Conservation (phyloP, 129 eudicot genomes). For the Mikania micrantha region DNA sequence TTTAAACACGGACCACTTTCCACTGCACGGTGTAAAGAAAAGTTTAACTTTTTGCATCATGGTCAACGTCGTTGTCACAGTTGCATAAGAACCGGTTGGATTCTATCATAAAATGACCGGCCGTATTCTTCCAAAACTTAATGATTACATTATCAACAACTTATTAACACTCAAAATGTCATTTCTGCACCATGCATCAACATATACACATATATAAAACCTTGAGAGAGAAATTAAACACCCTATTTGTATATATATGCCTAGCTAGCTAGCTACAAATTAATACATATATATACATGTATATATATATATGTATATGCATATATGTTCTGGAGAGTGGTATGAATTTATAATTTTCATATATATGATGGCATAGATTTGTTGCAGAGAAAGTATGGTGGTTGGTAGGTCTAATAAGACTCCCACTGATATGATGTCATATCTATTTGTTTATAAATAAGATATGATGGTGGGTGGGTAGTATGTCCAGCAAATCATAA, state of each 20-base stretch:
- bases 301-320: background rate
- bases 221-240: slow-evolving; percentile 9
- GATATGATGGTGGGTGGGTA: slow-evolving; percentile 17
- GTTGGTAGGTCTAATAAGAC: background rate
- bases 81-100: slow-evolving; percentile 5
- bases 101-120: slow-evolving; percentile 13
- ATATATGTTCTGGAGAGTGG: background rate
- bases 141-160: background rate
- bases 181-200: background rate
- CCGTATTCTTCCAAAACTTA: background rate
- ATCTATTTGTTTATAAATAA: background rate
- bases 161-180: background rate
- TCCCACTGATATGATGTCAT: background rate
- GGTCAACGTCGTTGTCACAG: slow-evolving; percentile 1
- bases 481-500: slow-evolving; percentile 8
- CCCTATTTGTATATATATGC: no score
- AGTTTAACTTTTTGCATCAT: background rate
- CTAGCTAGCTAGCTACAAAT: no score
- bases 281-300: background rate
- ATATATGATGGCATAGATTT: slow-evolving; percentile 5
- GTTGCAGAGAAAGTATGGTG: slow-evolving; percentile 26
- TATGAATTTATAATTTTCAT: background rate
- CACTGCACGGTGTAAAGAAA: slow-evolving; percentile 7
- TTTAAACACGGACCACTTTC: background rate
- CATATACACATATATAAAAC: background rate